phyloP scores from a whole-genome alignment of 306 rosid genomes.

The Dalbergia cultrata region DNA sequence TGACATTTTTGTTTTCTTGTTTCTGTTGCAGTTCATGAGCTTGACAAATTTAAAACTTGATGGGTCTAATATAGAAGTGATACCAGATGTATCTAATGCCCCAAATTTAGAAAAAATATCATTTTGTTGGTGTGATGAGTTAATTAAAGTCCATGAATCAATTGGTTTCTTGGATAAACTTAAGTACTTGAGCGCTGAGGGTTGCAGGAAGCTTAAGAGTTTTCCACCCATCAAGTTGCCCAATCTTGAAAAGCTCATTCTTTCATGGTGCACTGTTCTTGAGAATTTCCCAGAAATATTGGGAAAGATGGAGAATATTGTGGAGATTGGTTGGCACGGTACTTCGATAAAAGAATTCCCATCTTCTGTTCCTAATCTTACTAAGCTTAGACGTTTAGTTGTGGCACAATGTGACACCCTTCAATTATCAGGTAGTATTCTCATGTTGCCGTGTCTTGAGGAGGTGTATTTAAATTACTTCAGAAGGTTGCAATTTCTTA shows the following conservation, averaged over 20 bases:
- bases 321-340: fast-evolving
- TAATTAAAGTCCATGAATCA: background rate
- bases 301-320: background rate
- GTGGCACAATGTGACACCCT: no score
- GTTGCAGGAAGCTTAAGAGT: background rate
- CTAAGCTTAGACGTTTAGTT: background rate
- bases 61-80: background rate
- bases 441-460: no score
- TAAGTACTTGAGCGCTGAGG: background rate
- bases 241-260: background rate
- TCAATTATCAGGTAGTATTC: no score
- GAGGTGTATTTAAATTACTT: no score
- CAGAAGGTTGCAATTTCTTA: no score
- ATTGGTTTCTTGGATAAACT: background rate
- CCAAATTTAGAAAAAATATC: background rate
- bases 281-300: slow-evolving; percentile 2
- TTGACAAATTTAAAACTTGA: background rate
- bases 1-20: background rate
- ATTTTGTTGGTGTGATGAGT: fast-evolving
- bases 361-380: background rate
- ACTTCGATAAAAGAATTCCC: background rate
- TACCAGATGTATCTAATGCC: background rate
- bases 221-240: background rate
- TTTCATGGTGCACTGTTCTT: background rate
- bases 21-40: background rate